phyloP scores from a whole-genome alignment of 495 filamentous ascomycete species.

The Aspergillus nanangensis region DNA sequence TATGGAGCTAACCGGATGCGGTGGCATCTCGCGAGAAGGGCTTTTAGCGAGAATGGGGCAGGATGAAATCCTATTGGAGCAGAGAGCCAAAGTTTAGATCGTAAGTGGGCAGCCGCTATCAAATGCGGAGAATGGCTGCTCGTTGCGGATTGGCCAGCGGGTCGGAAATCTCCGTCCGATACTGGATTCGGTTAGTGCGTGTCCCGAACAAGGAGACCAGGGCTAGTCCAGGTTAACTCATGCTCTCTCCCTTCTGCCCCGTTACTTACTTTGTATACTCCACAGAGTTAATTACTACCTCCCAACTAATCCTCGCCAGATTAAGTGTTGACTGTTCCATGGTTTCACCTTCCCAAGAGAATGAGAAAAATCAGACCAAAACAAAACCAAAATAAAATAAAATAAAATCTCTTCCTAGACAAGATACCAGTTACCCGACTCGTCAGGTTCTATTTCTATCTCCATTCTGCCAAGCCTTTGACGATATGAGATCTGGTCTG shows the following conservation, averaged over 20 bases:
- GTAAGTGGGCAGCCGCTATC: neutral
- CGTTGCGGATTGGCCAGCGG: conserved; percentile 8
- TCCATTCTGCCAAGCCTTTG: neutral
- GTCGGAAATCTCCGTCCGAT: conserved; percentile 8
- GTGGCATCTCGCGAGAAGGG: conserved; percentile 18
- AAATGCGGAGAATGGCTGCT: conserved; percentile 17
- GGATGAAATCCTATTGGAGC: conserved; percentile 7
- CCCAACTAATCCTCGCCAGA: neutral
- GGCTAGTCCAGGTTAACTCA: neutral
- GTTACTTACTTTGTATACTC: neutral
- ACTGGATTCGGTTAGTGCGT: conserved; percentile 4
- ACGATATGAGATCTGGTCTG: neutral
- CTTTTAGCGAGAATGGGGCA: conserved; percentile 1
- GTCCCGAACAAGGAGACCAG: neutral
- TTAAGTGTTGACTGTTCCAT: neutral
- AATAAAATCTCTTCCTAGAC: neutral
- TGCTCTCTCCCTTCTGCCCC: too few relatives aligned
- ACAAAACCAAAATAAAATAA: neutral
- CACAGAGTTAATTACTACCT: neutral
- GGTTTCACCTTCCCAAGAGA: neutral
- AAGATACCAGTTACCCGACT: too few relatives aligned
- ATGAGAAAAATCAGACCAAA: neutral
- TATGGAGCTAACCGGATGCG: conserved; percentile 10
- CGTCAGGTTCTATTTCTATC: too few relatives aligned
- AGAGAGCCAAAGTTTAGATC: conserved; percentile 2